Conservation (phyloP, 805 yeast genomes). For the Suhomyces sp. region DNA sequence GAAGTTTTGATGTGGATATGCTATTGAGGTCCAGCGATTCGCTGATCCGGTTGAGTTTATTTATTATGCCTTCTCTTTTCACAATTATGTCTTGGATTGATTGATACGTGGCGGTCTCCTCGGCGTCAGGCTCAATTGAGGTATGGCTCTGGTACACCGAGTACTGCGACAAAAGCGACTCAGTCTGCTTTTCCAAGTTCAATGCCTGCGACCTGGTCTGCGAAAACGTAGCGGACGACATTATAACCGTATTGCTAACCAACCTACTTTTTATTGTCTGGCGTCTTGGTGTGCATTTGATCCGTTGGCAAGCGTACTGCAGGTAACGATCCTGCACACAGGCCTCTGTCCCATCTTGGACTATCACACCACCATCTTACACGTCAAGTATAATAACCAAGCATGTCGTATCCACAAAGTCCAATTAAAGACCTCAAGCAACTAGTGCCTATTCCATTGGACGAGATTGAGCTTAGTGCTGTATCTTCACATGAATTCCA, state of each 20-base stretch:
- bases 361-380: background rate
- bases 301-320: background rate
- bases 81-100: slow-evolving; percentile 24
- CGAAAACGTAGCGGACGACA: slow-evolving; percentile 49
- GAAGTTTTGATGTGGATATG: slow-evolving; percentile 69
- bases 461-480: background rate
- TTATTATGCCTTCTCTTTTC: slow-evolving; percentile 52
- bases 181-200: slow-evolving; percentile 70
- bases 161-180: slow-evolving; percentile 45
- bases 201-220: slow-evolving; percentile 69
- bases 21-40: slow-evolving; percentile 47
- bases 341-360: background rate
- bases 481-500: background rate
- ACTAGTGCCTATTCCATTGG: background rate
- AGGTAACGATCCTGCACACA: background rate
- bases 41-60: slow-evolving; percentile 48
- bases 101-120: slow-evolving; percentile 22
- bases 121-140: slow-evolving; percentile 20
- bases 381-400: background rate
- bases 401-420: slow-evolving; percentile 1
- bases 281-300: background rate
- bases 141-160: slow-evolving; percentile 26
- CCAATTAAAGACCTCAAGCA: background rate
- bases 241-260: background rate
- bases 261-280: background rate